Evolutionary conservation across 2,329 filamentous ascomycete genomes (phyloP).

Genomic region (Ambrosiella beaveri): DNA sequence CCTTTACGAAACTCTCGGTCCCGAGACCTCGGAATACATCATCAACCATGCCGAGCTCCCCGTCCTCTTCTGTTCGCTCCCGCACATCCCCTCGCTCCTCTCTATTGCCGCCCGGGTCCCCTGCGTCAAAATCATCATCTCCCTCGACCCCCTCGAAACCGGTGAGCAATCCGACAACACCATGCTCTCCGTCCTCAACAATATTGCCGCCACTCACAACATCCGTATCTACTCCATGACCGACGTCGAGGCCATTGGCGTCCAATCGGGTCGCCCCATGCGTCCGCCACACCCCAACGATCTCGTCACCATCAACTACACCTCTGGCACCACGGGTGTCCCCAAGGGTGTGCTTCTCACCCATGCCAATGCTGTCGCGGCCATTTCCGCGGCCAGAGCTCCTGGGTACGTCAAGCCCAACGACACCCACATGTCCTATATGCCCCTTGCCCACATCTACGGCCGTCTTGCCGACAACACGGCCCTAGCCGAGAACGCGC

Average conservation of each 20-base stretch:
- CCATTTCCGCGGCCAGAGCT: slow-evolving; percentile 42
- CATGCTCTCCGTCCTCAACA: slow-evolving; percentile 62
- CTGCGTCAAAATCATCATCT: slow-evolving; percentile 71
- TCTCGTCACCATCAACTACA: slow-evolving; percentile 80
- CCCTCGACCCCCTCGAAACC: slow-evolving; percentile 62
- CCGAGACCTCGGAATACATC: slow-evolving; percentile 85
- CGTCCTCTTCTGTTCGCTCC: slow-evolving; percentile 61
- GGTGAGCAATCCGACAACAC: slow-evolving; percentile 62
- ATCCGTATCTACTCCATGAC: slow-evolving; percentile 63
- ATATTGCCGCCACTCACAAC: slow-evolving; percentile 55
- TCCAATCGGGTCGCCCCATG: slow-evolving; percentile 48
- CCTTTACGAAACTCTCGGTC: slow-evolving; percentile 87
- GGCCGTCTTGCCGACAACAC: slow-evolving; percentile 69
- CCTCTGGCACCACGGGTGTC: slow-evolving; percentile 66
- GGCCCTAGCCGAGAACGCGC: slow-evolving; percentile 51
- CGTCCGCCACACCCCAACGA: slow-evolving; percentile 59
- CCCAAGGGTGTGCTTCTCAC: slow-evolving; percentile 74
- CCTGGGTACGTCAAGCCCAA: slow-evolving; percentile 30
- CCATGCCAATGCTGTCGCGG: slow-evolving; percentile 65
- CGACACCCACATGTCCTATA: slow-evolving; percentile 65
- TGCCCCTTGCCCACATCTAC: slow-evolving; percentile 89
- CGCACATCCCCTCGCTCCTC: slow-evolving; percentile 64
- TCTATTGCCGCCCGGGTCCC: slow-evolving; percentile 65
- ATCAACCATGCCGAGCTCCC: slow-evolving; percentile 71
- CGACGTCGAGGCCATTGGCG: slow-evolving; percentile 69